Conservation (phyloP, 2,329 filamentous ascomycete species). For the Aureobasidium sp. region DNA sequence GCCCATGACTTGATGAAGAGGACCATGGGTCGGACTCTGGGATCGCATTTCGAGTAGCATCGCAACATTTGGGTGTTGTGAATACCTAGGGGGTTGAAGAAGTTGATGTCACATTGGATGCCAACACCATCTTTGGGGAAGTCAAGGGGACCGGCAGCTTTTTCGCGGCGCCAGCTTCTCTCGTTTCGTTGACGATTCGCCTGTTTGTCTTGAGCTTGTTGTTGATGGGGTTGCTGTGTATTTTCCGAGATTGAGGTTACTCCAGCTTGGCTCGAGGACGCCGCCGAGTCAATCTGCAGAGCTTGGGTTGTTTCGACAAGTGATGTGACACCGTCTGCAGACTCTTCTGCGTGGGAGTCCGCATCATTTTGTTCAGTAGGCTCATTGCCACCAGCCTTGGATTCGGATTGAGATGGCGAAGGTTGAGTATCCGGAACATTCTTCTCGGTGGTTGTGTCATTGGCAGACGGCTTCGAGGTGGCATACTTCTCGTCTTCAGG, state of each 20-base stretch:
- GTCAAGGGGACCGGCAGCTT: constrained; percentile 52
- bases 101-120: constrained; percentile 91
- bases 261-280: neutral
- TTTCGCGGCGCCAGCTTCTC: constrained; percentile 39
- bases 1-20: constrained; percentile 90
- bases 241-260: neutral
- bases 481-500: constrained; percentile 39
- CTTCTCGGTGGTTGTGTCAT: constrained; percentile 13
- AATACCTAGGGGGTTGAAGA: constrained; percentile 73
- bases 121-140: constrained; percentile 70
- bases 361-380: neutral
- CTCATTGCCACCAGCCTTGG: neutral
- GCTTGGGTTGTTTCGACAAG: constrained; percentile 3
- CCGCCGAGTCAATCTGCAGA: neutral
- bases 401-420: neutral
- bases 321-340: neutral
- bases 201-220: neutral
- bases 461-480: constrained; percentile 15
- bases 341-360: neutral
- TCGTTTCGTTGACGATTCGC: constrained; percentile 16
- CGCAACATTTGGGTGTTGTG: constrained; percentile 78
- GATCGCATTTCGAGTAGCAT: constrained; percentile 74
- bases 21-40: constrained; percentile 68
- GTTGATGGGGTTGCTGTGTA: neutral
- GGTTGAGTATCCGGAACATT: neutral